Base-by-base conservation (phyloP, 352 stramenopile genomes). In the Globisporangium mamillatum region DNA sequence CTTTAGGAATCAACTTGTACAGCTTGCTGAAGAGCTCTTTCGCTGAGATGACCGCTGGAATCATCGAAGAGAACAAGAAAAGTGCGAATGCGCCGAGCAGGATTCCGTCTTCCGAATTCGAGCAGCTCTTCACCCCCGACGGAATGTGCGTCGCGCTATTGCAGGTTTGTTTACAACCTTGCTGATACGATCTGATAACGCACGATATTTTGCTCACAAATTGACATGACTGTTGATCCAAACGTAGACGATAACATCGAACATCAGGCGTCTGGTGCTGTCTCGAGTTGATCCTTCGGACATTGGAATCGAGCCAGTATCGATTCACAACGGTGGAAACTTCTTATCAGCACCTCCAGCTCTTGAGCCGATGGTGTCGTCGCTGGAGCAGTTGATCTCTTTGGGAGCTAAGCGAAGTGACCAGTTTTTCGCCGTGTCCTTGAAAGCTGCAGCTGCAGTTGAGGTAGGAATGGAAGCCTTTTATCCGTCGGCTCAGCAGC, bases 401-500 rank as follows among this genome's bases (percentile, higher is more conserved):
- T 78, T 96, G 20, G 87, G 84, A 10, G 85, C 87, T 2, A 96
- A 95, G 62, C 81, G 87, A 14, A 92, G 77, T 14, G 87, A 95
- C 69, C 64, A 75, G 61, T 92, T 95, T 57, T 96, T 95, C 67
- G 72, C 79, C 0, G 70, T 96, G 4, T 96, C 89, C 7, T 73
- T 96, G 48, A 92, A 96, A 72, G 89, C 89, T 54, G 89, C 89
- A 5, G 89, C 84, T 22, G 86, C 86, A 0, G 84, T 96, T 34
- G 89, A 96, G 67, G 87, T 94, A 41, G 89, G 89, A 22, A 93
- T 93, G 61, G 89, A 96, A 74, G 87, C 82, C 0, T 95, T 96
- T 67, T 93, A 96, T 60, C 87, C 89, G 34, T 95, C 87, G 25
- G 75, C 87, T n/a, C 76, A 95, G 24, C 86, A 94, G 55, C 82